These are phyloP conservation scores for Chalciporus chontae DNA, from an alignment of 768 basidiomycete species.

Conservation along the genomic window DNA sequence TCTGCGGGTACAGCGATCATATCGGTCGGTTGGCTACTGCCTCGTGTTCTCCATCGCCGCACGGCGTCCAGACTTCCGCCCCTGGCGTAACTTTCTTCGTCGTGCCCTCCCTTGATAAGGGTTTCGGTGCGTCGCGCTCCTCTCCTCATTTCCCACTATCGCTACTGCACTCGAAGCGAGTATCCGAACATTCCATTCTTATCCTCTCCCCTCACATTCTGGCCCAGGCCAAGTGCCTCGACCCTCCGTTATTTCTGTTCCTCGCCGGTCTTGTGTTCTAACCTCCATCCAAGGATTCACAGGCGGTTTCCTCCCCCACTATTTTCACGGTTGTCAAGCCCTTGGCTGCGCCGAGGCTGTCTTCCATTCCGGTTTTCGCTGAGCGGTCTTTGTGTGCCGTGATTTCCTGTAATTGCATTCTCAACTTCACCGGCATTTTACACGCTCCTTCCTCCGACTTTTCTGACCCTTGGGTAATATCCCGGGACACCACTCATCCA, in stretches of 20 bases:
- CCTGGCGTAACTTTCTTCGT: constrained; percentile 1
- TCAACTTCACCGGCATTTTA: constrained; percentile 4
- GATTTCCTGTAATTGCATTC: constrained; percentile 12
- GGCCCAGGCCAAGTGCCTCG: neutral
- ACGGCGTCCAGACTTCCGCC: constrained; percentile 5
- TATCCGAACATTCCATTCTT: neutral
- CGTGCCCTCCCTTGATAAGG: constrained; percentile 10
- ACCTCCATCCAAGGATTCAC: constrained; percentile 6
- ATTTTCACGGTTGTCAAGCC: constrained; percentile 9
- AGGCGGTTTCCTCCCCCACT: constrained; percentile 5
- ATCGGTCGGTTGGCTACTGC: constrained; percentile 5
- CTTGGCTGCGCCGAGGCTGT: constrained; percentile 15
- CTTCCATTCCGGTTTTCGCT: constrained; percentile 21
- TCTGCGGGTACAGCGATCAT: neutral
- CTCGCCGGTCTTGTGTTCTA: constrained; percentile 5
- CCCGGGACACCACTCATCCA: neutral
- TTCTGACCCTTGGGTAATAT: neutral
- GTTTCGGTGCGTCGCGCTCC: constrained; percentile 1
- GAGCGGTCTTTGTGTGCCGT: constrained; percentile 18
- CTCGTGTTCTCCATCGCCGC: constrained; percentile 19
- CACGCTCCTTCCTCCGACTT: neutral
- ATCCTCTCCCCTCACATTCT: neutral
- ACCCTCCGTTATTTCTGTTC: constrained; percentile 6
- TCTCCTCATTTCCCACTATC: neutral
- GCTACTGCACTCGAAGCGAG: neutral